phyloP scores from a whole-genome alignment of 129 eudicot genomes.

The Flaveria linearis region DNA sequence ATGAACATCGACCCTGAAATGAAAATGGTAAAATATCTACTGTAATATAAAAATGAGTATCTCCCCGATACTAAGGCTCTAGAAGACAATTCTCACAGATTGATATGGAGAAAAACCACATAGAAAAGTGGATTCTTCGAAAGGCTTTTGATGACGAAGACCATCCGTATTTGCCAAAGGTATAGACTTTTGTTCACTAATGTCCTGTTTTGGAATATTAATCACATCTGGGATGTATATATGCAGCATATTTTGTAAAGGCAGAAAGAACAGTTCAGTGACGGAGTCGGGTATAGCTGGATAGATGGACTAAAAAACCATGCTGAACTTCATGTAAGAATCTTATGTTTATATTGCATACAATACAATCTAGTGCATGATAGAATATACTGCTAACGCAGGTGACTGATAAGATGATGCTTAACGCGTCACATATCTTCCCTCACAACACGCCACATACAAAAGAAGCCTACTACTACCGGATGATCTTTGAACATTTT shows the following conservation, averaged over 20 bases:
- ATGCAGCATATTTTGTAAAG: constrained; percentile 84
- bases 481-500: constrained; percentile 40
- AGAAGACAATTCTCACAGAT: constrained; percentile 24
- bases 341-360: neutral
- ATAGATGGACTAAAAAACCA: constrained; percentile 84
- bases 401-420: constrained; percentile 52
- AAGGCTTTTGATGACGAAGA: constrained; percentile 55
- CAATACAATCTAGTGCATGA: neutral
- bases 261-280: constrained; percentile 87
- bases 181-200: neutral
- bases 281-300: constrained; percentile 88
- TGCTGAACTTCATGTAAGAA: constrained; percentile 58
- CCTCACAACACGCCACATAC: constrained; percentile 45
- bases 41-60: neutral
- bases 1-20: constrained; percentile 24
- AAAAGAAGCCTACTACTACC: constrained; percentile 45
- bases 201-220: neutral
- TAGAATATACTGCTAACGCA: neutral
- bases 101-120: constrained; percentile 37
- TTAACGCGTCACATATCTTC: constrained; percentile 36
- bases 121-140: constrained; percentile 57
- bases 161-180: constrained; percentile 79
- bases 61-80: neutral
- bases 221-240: neutral
- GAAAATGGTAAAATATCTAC: constrained; percentile 54